These are phyloP conservation scores for Mentha longifolia DNA, from an alignment of 257 asterid genomes.

Conservation along the genomic window DNA sequence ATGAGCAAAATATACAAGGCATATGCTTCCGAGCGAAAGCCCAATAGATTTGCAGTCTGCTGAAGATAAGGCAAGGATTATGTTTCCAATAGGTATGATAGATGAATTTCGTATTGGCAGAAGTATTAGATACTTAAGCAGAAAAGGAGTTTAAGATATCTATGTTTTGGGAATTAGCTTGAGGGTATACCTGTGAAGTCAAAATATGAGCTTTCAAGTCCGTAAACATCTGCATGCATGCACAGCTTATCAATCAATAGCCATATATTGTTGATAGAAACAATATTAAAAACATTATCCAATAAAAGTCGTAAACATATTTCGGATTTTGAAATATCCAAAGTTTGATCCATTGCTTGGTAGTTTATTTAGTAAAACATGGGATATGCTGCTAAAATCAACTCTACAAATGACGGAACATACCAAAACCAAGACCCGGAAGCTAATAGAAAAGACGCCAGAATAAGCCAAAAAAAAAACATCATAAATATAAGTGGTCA, in stretches of 20 bases:
- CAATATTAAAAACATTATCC: constrained; percentile 3
- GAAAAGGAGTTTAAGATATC: constrained; percentile 18
- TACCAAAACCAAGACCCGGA: constrained; percentile 16
- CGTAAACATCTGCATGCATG: constrained; percentile 76
- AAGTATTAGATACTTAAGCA: constrained; percentile 13
- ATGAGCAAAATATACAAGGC: neutral
- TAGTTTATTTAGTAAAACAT: neutral
- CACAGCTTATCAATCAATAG: constrained; percentile 23
- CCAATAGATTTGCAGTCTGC: neutral
- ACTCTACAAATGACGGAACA: neutral
- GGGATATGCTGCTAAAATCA: neutral
- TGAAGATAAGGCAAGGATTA: neutral
- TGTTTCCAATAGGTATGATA: neutral
- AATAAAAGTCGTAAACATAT: neutral
- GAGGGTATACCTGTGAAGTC: constrained; percentile 74
- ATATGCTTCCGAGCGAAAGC: neutral
- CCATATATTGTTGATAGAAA: constrained; percentile 17
- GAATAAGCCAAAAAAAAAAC: constrained; percentile 16
- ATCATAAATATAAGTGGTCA: neutral
- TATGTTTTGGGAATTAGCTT: constrained; percentile 9
- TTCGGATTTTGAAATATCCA: neutral
- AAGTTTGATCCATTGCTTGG: constrained; percentile 16
- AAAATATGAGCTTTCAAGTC: constrained; percentile 85
- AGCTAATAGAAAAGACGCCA: neutral
- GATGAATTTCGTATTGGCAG: neutral